These are phyloP conservation scores for Symbiodinium pilosum DNA, from an alignment of 73 alveolate genomes.

Conservation along the genomic window DNA sequence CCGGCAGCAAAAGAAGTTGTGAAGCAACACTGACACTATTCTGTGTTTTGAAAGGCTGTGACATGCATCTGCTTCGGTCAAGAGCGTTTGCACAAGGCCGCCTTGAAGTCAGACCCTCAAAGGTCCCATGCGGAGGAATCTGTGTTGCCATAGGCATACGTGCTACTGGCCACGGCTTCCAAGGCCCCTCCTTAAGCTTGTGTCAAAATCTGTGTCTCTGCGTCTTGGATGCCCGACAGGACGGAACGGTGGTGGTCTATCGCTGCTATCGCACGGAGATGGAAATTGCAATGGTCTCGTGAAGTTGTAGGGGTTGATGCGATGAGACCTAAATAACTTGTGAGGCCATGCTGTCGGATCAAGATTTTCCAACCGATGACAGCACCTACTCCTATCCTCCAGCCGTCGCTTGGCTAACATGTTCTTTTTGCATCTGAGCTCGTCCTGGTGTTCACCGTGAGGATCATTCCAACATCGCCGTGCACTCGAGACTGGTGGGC, in stretches of 20 bases:
- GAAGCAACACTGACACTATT: neutral
- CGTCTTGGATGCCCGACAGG: neutral
- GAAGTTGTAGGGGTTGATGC: neutral
- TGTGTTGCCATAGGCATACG: no score
- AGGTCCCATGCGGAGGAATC: neutral
- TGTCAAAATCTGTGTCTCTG: no score
- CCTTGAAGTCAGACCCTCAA: no score
- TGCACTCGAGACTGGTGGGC: constrained; percentile 47
- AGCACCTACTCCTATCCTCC: neutral
- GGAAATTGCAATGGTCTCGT: neutral
- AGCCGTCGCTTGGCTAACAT: neutral
- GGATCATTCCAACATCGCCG: constrained; percentile 52
- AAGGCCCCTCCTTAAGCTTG: neutral
- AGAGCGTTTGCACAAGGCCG: constrained; percentile 81
- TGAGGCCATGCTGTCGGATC: constrained; percentile 29
- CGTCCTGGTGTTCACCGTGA: neutral
- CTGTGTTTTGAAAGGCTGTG: constrained; percentile 35
- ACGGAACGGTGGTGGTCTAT: constrained; percentile 30
- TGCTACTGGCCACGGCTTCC: constrained; percentile 47
- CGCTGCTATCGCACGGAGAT: constrained; percentile 32
- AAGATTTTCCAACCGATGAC: constrained; percentile 7
- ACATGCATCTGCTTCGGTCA: constrained; percentile 94
- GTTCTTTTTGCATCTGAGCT: neutral
- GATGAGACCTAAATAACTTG: neutral
- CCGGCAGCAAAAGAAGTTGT: no score